phyloP scores from a whole-genome alignment of 2,329 filamentous ascomycete species.

The Fusarium tuaranense region DNA sequence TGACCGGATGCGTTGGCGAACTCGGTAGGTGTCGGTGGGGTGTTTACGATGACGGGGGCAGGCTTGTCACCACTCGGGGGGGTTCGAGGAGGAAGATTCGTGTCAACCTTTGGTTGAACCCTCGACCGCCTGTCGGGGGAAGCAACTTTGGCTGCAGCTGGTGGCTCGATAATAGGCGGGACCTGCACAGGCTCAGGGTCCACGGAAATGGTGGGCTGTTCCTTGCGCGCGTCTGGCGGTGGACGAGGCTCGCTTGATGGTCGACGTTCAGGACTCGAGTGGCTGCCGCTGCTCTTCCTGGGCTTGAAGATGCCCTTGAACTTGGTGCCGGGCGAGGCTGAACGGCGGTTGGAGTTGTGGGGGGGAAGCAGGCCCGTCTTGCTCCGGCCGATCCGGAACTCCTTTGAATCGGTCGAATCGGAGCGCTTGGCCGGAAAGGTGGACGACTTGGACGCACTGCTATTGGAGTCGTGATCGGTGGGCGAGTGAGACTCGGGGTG shows the following conservation, averaged over 20 bases:
- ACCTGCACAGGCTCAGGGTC: conserved; percentile 34
- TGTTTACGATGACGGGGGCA: conserved; percentile 71
- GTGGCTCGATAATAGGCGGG: conserved; percentile 44
- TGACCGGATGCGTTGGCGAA: conserved; percentile 36
- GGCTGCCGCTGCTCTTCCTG: conserved; percentile 38
- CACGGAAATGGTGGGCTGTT: conserved; percentile 36
- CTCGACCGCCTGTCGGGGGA: conserved; percentile 45
- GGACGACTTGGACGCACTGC: conserved; percentile 41
- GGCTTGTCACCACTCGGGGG: conserved; percentile 59
- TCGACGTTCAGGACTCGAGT: conserved; percentile 39
- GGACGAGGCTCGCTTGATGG: conserved; percentile 31
- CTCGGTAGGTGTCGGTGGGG: conserved; percentile 73
- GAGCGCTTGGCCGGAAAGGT: conserved; percentile 41
- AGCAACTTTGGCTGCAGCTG: conserved; percentile 46
- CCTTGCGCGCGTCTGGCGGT: conserved; percentile 28
- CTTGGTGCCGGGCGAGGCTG: conserved; percentile 77
- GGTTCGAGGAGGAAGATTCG: conserved; percentile 56
- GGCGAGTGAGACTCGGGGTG: conserved; percentile 45
- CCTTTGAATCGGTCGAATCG: conserved; percentile 41
- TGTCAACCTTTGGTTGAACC: conserved; percentile 46
- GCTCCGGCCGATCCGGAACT: conserved; percentile 42
- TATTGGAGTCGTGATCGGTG: conserved; percentile 41
- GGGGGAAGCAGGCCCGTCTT: conserved; percentile 43
- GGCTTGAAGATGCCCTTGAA: conserved; percentile 73
- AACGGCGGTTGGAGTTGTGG: conserved; percentile 63